Evolutionary conservation across 768 basidiomycete genomes (phyloP), one percentile per base, ranked within the genome.

Genomic region (Lentinula raphanica): DNA sequence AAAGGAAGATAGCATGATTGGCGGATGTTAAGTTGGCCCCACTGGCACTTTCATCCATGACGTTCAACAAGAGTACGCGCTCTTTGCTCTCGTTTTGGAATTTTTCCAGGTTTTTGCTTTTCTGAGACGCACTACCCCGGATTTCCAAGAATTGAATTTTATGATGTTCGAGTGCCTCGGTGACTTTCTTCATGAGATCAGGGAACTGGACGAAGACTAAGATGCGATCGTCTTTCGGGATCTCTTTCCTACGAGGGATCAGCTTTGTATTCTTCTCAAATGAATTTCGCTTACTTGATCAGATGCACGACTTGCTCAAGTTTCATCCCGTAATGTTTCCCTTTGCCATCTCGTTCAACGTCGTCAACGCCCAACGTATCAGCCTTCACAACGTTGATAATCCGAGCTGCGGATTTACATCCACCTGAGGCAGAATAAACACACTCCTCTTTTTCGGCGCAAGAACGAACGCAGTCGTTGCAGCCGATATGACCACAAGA

Each of bases 141-240:
- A 96, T 91, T 67, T 92, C 87, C 53, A 92, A 79, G 74, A 83
- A 92, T 42, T 79, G 77, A 65, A 97, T 84, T 44, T 83, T 81
- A 67, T 92, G 79, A 54, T 82, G 81, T 2, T 69, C 74, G 62
- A 98, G 81, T 0, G 93, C 92, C 60, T 93, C 89, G 7, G 85
- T 85, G 29, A 97, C 90, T 70, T 96, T 97, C 67, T 85, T 85
- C 82, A 90, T 92, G 59, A 98, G 79, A 72, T 97, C 94, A 5
- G 84, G 87, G 79, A 95, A 98, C 67, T 98, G 95, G n/a, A 96
- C 90, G 72, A 98, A 98, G 60, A 98, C 82, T 44, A 98, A 82
- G 17, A 94, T 83, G 7, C 92, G 86, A 64, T 97, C 92, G 21
- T 86, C 76, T 62, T 84, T 82, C 9, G 88, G 84, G 48, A 94